Conservation (phyloP, 257 asterid genomes). For the Dorcoceras hygrometricum region DNA sequence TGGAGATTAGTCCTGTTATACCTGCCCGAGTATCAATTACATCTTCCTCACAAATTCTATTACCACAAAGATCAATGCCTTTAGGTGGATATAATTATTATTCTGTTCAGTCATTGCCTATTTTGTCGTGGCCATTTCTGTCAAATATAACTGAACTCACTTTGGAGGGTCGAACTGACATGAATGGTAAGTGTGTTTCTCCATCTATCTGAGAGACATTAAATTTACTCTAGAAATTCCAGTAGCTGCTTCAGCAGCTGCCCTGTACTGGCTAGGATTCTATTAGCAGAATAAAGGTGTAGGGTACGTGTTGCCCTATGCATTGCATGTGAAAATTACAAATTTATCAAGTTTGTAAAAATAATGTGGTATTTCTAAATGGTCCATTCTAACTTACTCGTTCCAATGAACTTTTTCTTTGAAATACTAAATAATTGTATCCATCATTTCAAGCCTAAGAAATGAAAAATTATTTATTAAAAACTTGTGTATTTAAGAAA, state of each 20-base stretch:
- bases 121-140: conserved; percentile 27
- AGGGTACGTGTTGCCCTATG: no score
- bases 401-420: no score
- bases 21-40: conserved; percentile 47
- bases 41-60: conserved; percentile 40
- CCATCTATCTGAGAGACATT: neutral
- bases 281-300: neutral
- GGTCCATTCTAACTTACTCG: no score
- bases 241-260: no score
- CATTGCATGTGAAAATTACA: no score
- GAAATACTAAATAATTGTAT: no score
- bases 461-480: no score
- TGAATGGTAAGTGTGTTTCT: conserved; percentile 52
- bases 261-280: neutral
- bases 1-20: conserved; percentile 64
- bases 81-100: conserved; percentile 18
- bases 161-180: conserved; percentile 73
- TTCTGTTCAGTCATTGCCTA: conserved; percentile 29
- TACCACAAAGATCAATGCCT: conserved; percentile 32
- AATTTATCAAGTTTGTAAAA: no score
- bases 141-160: conserved; percentile 56
- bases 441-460: no score
- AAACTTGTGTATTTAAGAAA: no score
- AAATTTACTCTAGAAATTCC: neutral
- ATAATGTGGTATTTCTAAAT: no score